Evolutionary conservation across 1,139 yeast species (phyloP), one percentile per base, ranked within the genome.

Genomic region (Hemisphaericaspora xylofermentans): DNA sequence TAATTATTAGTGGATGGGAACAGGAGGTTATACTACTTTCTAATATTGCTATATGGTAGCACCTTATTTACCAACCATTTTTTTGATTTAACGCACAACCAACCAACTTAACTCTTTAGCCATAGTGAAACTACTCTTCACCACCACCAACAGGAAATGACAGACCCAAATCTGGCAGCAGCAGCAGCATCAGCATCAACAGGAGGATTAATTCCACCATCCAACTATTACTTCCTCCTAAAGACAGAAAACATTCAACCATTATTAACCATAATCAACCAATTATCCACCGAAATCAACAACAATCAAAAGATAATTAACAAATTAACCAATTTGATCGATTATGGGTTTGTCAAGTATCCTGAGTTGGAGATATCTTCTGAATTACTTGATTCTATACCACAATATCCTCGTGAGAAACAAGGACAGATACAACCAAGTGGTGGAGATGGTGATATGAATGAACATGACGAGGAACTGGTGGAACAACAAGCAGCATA

Each of bases 181-280:
- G n/a, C n/a, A n/a, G n/a, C n/a, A n/a, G n/a, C n/a, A n/a, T n/a
- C n/a, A n/a, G n/a, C n/a, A n/a, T n/a, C n/a, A n/a, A n/a, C n/a
- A n/a, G n/a, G n/a, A n/a, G 25, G 29, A 16, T n/a, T 35, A 13
- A 16, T 34, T 8, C 15, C 38, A 15, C 30, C 40, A 15, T 19
- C 45, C 22, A 43, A 39, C 19, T 44, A 48, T 39, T 51, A 57
- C 40, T 65, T 58, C 39, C 53, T 66, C 35, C 55, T 69, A 26
- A 68, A 66, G 41, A 68, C 72, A 6, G 76, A 71, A 43, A 68
- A 65, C 43, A 54, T 61, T 34, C 60, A 60, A 33, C 73, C 74
- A 4, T 50, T 70, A 15, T 30, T 57, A 1, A 54, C 50, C 2
- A 45, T 62, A 7, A 46, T 65, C 1, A 51, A 50, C n/a, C 52